Evolutionary conservation across 495 filamentous ascomycete genomes (phyloP).

Genomic region (Hyphodiscus hymeniophilus): DNA sequence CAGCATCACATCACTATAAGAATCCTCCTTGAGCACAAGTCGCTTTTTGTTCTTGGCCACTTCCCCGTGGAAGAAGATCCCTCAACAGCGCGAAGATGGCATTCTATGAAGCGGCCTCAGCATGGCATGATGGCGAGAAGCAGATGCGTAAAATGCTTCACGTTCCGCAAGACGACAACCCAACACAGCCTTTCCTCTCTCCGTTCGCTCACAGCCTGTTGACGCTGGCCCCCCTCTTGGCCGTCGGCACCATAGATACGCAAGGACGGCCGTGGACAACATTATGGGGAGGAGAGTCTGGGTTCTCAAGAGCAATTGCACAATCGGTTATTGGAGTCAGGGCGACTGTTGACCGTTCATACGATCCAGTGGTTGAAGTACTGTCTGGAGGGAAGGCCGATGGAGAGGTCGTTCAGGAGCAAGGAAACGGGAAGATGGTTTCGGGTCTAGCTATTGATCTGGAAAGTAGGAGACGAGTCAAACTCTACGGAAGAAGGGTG

Average conservation of each 20-base stretch:
- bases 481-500: slow-evolving; percentile 56
- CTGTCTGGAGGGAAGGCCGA: slow-evolving; percentile 36
- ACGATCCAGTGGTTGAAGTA: slow-evolving; percentile 57
- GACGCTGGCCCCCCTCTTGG: slow-evolving; percentile 51
- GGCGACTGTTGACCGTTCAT: slow-evolving; percentile 44
- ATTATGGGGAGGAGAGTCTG: slow-evolving; percentile 61
- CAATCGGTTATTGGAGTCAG: slow-evolving; percentile 50
- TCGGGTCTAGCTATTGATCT: slow-evolving; percentile 59
- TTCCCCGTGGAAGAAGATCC: too few species aligned
- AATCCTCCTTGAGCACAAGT: too few species aligned
- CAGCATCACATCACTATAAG: too few species aligned
- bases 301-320: slow-evolving; percentile 52
- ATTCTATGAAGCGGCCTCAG: slow-evolving; percentile 16
- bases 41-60: too few species aligned
- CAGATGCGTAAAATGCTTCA: slow-evolving; percentile 18
- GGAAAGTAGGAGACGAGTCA: slow-evolving; percentile 55
- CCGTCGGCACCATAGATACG: slow-evolving; percentile 59
- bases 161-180: slow-evolving; percentile 18
- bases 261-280: slow-evolving; percentile 64
- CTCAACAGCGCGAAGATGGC: slow-evolving; percentile 14
- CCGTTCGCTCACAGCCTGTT: slow-evolving; percentile 37
- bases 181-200: slow-evolving; percentile 14
- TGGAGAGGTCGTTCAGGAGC: slow-evolving; percentile 32
- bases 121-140: slow-evolving; percentile 22
- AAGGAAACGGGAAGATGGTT: slow-evolving; percentile 34